A percentile compares a stretch with the other conserved stretches of the same genome.
Conservation (phyloP, 768 basidiomycete genomes). For the Podaxis sp. region DNA sequence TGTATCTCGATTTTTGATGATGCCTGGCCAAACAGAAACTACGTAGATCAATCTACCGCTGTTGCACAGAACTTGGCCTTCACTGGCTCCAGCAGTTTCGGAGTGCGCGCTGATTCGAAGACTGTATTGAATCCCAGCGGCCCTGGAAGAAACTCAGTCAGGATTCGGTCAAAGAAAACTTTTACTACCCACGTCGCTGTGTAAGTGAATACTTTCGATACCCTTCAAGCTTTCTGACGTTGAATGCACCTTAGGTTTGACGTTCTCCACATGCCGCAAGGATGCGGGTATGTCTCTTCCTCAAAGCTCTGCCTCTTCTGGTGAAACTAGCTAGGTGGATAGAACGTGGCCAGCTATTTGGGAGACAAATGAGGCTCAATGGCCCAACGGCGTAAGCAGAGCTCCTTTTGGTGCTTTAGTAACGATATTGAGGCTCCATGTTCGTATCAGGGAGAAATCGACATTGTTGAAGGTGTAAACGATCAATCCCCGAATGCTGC, state of each 20-base stretch:
- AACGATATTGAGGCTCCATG: neutral
- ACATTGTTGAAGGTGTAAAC: constrained; percentile 43
- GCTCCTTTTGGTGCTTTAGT: neutral
- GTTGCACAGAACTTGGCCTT: constrained; percentile 52
- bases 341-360: constrained; percentile 57
- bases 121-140: constrained; percentile 45
- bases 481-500: constrained; percentile 35
- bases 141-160: constrained; percentile 54
- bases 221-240: neutral
- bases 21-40: constrained; percentile 30
- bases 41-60: constrained; percentile 41
- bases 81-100: constrained; percentile 42
- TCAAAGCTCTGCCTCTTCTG: neutral
- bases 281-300: constrained; percentile 29
- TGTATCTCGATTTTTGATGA: neutral
- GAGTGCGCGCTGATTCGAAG: constrained; percentile 49
- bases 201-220: constrained; percentile 30
- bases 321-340: neutral
- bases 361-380: constrained; percentile 47
- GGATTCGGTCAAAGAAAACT: constrained; percentile 49
- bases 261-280: constrained; percentile 38
- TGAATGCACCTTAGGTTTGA: constrained; percentile 29
- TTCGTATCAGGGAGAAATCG: constrained; percentile 35
- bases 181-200: constrained; percentile 55
- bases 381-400: constrained; percentile 43